These are phyloP conservation scores for Sodiomyces alkalinus DNA, from an alignment of 2,329 filamentous ascomycete genomes.

Conservation along the genomic window DNA sequence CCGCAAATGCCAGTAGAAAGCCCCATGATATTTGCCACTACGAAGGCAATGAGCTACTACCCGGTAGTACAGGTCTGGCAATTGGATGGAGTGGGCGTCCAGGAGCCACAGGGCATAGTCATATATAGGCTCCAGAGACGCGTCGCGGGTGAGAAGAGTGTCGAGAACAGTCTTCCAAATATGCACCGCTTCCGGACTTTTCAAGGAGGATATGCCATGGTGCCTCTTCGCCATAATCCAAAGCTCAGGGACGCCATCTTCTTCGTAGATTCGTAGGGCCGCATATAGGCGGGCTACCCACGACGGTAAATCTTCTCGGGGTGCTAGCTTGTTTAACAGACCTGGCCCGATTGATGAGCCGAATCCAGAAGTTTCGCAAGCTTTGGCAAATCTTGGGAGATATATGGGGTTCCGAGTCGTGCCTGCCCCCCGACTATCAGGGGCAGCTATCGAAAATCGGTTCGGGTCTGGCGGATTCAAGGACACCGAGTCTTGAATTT, in stretches of 20 bases:
- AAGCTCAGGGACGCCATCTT: constrained; percentile 11
- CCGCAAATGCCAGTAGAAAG: constrained; percentile 31
- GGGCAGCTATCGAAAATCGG: too few relatives aligned
- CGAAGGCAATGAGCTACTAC: constrained; percentile 27
- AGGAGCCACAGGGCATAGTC: constrained; percentile 28
- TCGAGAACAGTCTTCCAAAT: constrained; percentile 15
- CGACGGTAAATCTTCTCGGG: not conserved
- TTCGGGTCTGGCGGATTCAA: too few relatives aligned
- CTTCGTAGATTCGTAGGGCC: constrained; percentile 9
- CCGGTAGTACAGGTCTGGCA: constrained; percentile 36
- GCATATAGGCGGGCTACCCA: constrained; percentile 10
- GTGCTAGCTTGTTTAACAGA: constrained; percentile 2
- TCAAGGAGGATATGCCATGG: constrained; percentile 10
- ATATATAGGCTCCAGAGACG: constrained; percentile 17
- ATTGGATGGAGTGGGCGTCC: constrained; percentile 20
- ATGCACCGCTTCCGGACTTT: constrained; percentile 9
- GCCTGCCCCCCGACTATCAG: too few relatives aligned
- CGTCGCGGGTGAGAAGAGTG: constrained; percentile 13
- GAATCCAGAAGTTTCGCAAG: too few relatives aligned
- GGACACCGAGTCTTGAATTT: too few relatives aligned
- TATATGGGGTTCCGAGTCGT: too few relatives aligned
- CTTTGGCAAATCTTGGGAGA: too few relatives aligned
- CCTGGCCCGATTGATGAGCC: not conserved
- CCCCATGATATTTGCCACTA: constrained; percentile 20
- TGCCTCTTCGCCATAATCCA: constrained; percentile 13